These are phyloP conservation scores for Chondrus crispus DNA, from an alignment of 23 red algal species.

Conservation along the genomic window DNA sequence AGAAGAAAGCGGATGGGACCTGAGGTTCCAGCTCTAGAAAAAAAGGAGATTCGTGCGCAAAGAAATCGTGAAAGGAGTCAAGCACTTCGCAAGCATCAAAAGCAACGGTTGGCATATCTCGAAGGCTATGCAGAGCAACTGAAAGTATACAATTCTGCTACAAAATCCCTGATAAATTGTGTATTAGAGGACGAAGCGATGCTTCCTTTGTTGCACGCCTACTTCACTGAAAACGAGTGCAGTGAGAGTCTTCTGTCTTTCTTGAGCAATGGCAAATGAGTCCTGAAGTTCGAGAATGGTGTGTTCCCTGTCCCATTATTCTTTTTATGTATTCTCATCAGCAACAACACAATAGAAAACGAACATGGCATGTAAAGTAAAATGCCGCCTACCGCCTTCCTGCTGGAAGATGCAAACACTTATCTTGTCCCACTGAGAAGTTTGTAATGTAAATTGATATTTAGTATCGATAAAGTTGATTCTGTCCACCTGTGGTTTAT, in stretches of 20 bases:
- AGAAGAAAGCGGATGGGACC: constrained; percentile 50
- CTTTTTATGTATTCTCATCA: too few species aligned
- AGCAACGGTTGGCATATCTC: constrained; percentile 36
- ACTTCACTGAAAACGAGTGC: constrained; percentile 34
- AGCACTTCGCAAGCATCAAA: constrained; percentile 39
- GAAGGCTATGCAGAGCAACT: not conserved
- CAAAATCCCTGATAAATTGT: constrained; percentile 43
- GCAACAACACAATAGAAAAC: too few species aligned
- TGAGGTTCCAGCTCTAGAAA: constrained; percentile 43
- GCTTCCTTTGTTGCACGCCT: constrained; percentile 1
- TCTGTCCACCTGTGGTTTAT: too few species aligned
- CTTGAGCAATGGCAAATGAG: constrained; percentile 7
- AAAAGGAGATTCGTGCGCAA: constrained; percentile 46
- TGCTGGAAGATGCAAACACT: too few species aligned
- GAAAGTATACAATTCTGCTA: constrained; percentile 23
- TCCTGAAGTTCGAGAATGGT: too few species aligned
- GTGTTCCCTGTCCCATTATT: too few species aligned
- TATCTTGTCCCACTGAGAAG: too few species aligned
- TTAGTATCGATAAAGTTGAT: too few species aligned
- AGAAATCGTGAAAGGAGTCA: constrained; percentile 56
- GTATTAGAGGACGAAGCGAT: constrained; percentile 23
- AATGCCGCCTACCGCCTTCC: too few species aligned
- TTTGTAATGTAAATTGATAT: too few species aligned
- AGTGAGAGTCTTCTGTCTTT: constrained; percentile 28
- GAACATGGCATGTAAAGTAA: too few species aligned